Conservation (phyloP, 208 protist species). For the Histomonas meleagridis region DNA sequence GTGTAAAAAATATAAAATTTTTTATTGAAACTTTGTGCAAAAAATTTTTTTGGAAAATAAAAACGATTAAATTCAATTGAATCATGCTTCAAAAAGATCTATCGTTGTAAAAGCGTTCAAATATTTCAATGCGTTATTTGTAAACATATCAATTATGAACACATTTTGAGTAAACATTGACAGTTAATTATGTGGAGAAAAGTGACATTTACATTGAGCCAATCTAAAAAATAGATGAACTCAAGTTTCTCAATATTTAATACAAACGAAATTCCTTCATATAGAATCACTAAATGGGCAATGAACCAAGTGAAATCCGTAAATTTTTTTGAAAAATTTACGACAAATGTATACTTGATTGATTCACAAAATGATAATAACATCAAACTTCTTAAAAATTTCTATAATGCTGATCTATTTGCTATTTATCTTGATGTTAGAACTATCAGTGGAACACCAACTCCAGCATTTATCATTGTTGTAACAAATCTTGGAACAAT, state of each 20-base stretch:
- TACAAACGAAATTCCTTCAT: not conserved
- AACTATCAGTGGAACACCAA: too few species aligned
- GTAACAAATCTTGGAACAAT: too few species aligned
- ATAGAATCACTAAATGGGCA: too few species aligned
- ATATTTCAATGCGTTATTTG: not conserved
- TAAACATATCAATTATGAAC: not conserved
- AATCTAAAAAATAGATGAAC: not conserved
- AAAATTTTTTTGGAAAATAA: not conserved
- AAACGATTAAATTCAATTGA: not conserved
- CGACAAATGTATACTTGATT: too few species aligned
- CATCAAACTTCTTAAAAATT: too few species aligned
- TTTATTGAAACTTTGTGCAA: not conserved
- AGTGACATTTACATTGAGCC: too few species aligned
- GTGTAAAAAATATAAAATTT: not conserved
- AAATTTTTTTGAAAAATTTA: not conserved
- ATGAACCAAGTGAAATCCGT: not conserved
- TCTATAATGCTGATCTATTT: too few species aligned
- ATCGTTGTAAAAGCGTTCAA: too few species aligned
- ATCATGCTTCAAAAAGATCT: not conserved
- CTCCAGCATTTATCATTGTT: too few species aligned
- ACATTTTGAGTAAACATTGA: not conserved
- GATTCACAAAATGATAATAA: too few species aligned
- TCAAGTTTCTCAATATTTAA: not conserved
- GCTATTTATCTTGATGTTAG: too few species aligned
- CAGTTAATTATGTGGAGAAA: not conserved